These are phyloP conservation scores for Erysimum pusillum DNA, from an alignment of 441 rosid species.

Conservation along the genomic window DNA sequence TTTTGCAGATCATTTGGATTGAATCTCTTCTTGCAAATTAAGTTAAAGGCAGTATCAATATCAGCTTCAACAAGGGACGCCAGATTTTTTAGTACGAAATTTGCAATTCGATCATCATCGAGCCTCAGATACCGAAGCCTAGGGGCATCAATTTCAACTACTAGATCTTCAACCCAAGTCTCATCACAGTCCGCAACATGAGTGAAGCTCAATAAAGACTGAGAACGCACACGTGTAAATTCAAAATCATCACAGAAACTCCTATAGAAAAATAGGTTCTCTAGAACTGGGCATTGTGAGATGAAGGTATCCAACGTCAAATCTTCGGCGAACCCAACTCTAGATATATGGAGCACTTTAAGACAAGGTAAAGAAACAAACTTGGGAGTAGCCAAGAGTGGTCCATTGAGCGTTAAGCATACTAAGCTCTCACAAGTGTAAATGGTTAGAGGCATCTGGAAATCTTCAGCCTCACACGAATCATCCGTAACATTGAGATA, in stretches of 20 bases:
- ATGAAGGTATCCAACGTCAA: conserved; percentile 2
- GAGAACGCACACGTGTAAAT: conserved; percentile 21
- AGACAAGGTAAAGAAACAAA: conserved; percentile 19
- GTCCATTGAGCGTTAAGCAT: neutral
- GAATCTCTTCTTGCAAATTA: neutral
- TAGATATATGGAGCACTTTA: neutral
- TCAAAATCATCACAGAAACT: neutral
- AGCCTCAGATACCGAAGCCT: conserved; percentile 5
- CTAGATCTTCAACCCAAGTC: neutral
- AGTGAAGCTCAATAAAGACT: conserved; percentile 7
- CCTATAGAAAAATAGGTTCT: neutral
- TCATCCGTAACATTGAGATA: neutral
- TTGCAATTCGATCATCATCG: neutral
- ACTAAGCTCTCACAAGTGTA: conserved; percentile 33
- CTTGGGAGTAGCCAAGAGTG: neutral
- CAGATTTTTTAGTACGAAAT: neutral
- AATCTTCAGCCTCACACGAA: neutral
- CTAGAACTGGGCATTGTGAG: conserved; percentile 21
- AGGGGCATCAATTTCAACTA: neutral
- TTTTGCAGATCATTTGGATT: neutral
- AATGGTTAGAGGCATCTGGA: neutral
- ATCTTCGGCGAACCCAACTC: neutral
- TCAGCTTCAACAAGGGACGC: conserved; percentile 16
- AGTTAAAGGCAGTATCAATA: conserved; percentile 2
- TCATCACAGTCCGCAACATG: neutral